Evolutionary conservation across 2,329 filamentous ascomycete species (phyloP).

Genomic region (Zymoseptoria passerinii): DNA sequence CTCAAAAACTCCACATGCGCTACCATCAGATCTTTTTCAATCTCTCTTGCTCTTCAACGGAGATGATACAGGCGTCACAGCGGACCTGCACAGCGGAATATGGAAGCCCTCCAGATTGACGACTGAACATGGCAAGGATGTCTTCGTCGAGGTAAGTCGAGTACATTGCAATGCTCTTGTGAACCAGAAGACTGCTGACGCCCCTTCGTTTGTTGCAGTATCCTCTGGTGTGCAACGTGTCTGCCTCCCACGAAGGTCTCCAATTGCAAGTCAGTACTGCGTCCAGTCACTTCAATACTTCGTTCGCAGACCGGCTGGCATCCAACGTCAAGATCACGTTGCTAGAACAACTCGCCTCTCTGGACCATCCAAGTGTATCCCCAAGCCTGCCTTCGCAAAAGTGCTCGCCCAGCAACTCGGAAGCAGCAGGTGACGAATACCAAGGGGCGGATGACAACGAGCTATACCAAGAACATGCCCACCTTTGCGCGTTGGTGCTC

Average conservation of each 20-base stretch:
- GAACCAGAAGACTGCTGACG: background rate
- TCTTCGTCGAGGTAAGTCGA: background rate
- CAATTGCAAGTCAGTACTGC: background rate
- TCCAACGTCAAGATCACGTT: background rate
- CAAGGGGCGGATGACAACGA: background rate
- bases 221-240: background rate
- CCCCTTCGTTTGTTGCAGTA: background rate
- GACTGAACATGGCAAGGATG: background rate
- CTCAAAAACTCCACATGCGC: background rate
- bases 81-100: background rate
- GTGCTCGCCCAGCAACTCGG: background rate
- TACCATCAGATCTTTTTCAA: constrained; percentile 6
- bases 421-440: background rate
- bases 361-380: background rate
- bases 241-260: background rate
- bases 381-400: background rate
- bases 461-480: background rate
- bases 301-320: background rate
- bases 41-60: constrained; percentile 11
- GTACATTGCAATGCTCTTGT: background rate
- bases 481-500: background rate
- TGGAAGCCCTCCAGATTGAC: background rate
- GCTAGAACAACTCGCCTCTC: background rate
- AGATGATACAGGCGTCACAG: background rate
- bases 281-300: background rate